Evolutionary conservation across 1,284 basidiomycete genomes (phyloP), one percentile per base, ranked within the genome.

Genomic region (Ustilago trichophora): DNA sequence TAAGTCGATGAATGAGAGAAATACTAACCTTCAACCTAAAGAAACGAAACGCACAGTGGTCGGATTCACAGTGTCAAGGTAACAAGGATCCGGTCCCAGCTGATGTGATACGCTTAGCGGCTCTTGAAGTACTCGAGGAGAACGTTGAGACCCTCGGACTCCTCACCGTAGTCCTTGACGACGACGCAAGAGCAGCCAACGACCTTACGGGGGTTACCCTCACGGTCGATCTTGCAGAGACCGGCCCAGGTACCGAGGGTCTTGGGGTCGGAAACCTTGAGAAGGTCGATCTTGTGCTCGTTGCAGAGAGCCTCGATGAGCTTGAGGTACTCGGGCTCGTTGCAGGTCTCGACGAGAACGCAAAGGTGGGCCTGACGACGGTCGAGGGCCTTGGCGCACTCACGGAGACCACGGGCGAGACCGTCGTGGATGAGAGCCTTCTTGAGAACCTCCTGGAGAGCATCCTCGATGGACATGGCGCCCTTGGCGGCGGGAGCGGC

Each of bases 271-370:
- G 85, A 85, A 81, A 98, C 93, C 86, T 97, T 97, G 90, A 98
- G 97, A 75, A 98, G 86, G 87, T 95, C 93, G 86, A 98, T 97
- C 85, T 93, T 93, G 89, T 97, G 92, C 87, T 97, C 94, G 76
- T 92, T 92, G 84, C 95, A 98, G 82, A 98, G 92, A 50, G 94
- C 95, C 86, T 98, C 94, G 77, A 98, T 96, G 86, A 98, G 92
- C 87, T 98, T 98, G 88, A 97, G 91, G 88, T 98, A 98, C 86
- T 97, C 95, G 78, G 93, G 92, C 86, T 98, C 95, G 65, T 91
- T 95, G 87, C 93, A 96, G 64, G 93, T 93, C 89, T 98, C 95
- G 83, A 97, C 93, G 82, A 98, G 90, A 70, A 98, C 94, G 85
- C 95, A 98, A 60, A 98, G 88, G 85, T 98, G 95, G 58, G 95